These are phyloP conservation scores for Rhododendron griersonianum DNA, from an alignment of 148 eudicot genomes.

Conservation along the genomic window DNA sequence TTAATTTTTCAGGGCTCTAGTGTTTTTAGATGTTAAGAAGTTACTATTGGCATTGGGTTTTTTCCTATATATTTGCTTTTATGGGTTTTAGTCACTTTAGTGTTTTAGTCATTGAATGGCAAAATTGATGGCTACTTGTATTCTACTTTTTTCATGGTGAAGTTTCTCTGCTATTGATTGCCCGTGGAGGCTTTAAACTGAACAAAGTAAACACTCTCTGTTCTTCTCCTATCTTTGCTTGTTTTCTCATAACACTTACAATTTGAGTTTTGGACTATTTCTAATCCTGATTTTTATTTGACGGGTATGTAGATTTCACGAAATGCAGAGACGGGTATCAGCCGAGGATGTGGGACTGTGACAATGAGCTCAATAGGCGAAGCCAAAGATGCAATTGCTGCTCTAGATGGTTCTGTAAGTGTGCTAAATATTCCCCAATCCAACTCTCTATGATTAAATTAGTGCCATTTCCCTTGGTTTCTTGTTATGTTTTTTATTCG, in stretches of 20 bases:
- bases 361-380: constrained; percentile 23
- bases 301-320: constrained; percentile 13
- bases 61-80: background rate
- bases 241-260: background rate
- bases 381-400: constrained; percentile 23
- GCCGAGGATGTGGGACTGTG: constrained; percentile 23
- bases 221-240: background rate
- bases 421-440: background rate
- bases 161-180: background rate
- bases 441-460: background rate
- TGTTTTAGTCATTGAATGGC: background rate
- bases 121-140: background rate
- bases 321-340: constrained; percentile 18
- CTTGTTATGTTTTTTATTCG: background rate
- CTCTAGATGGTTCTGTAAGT: constrained; percentile 26
- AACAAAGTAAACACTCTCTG: background rate
- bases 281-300: background rate
- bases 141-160: background rate
- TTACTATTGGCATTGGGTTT: background rate
- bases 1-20: background rate
- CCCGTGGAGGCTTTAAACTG: background rate
- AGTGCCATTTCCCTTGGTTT: background rate
- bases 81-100: background rate
- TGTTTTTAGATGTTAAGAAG: background rate
- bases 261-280: background rate